Evolutionary conservation across 2,329 filamentous ascomycete species (phyloP).

Genomic region (Aspergillus sp.): DNA sequence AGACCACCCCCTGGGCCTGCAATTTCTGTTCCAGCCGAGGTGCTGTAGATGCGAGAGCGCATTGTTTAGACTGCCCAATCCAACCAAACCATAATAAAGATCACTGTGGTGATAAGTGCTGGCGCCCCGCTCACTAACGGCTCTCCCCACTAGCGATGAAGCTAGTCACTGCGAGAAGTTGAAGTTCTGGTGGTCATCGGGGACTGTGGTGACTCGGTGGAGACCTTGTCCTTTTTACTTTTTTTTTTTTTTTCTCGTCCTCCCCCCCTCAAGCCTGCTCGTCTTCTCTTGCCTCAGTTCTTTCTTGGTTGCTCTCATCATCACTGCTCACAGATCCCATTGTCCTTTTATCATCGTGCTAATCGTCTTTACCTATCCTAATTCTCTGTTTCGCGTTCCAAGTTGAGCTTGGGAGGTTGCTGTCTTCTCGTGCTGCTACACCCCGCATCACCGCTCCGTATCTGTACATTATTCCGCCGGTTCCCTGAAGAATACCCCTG

Average conservation of each 20-base stretch:
- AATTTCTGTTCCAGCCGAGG: neutral
- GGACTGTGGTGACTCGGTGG: slow-evolving; percentile 4
- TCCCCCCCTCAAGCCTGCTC: slow-evolving; percentile 9
- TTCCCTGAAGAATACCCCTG: slow-evolving; percentile 12
- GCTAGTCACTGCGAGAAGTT: slow-evolving; percentile 4
- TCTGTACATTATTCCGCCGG: slow-evolving; percentile 11
- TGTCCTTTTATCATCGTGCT: slow-evolving; percentile 6
- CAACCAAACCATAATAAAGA: slow-evolving; percentile 8
- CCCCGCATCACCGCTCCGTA: slow-evolving; percentile 12
- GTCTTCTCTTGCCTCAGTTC: slow-evolving; percentile 9
- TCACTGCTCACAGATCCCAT: slow-evolving; percentile 8
- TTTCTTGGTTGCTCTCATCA: slow-evolving; percentile 18
- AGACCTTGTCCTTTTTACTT: slow-evolving; percentile 8
- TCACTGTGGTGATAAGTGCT: slow-evolving; percentile 17
- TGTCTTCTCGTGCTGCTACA: slow-evolving; percentile 13
- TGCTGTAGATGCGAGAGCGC: neutral
- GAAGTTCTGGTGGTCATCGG: slow-evolving; percentile 2
- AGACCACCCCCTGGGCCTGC: neutral
- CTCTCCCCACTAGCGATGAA: slow-evolving; percentile 10
- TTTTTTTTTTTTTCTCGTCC: slow-evolving; percentile 14
- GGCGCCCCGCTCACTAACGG: slow-evolving; percentile 16
- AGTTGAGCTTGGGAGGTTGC: slow-evolving; percentile 17
- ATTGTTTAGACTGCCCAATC: slow-evolving; percentile 12
- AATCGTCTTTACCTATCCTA: slow-evolving; percentile 14
- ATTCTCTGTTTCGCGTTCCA: slow-evolving; percentile 7